Conservation (phyloP, 257 asterid genomes). For the Verbena officinalis region DNA sequence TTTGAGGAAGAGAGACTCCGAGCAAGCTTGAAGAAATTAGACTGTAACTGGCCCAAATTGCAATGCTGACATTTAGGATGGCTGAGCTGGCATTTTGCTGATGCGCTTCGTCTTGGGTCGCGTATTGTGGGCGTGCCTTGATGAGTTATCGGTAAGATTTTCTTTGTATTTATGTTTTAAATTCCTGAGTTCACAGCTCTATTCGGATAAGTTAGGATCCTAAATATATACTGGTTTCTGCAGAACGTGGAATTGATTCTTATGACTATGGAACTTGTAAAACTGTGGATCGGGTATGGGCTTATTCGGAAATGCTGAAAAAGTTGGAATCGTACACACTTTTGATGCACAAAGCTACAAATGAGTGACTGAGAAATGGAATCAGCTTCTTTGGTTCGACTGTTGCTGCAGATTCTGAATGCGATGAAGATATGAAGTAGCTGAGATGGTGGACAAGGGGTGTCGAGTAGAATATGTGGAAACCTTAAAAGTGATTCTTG, state of each 20-base stretch:
- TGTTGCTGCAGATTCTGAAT: constrained; percentile 20
- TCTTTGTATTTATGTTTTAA: constrained; percentile 16
- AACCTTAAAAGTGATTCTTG: constrained; percentile 26
- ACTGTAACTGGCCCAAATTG: constrained; percentile 14
- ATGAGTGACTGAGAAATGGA: neutral
- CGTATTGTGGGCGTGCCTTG: constrained; percentile 20
- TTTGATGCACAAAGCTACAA: constrained; percentile 4
- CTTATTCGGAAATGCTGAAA: neutral
- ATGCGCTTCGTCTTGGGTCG: constrained; percentile 14
- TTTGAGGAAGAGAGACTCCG: constrained; percentile 8
- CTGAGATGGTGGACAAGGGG: constrained; percentile 30
- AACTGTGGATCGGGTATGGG: constrained; percentile 1
- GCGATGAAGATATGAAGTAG: constrained; percentile 19
- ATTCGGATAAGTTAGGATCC: neutral
- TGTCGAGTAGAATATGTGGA: constrained; percentile 33
- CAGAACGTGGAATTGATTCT: neutral
- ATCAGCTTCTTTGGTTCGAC: neutral
- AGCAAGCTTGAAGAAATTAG: constrained; percentile 1
- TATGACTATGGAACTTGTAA: constrained; percentile 7
- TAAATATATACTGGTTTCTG: neutral
- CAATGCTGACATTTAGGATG: neutral
- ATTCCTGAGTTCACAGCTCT: constrained; percentile 10
- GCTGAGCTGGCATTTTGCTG: constrained; percentile 12
- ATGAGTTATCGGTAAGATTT: constrained; percentile 18
- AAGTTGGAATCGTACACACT: neutral